These are phyloP conservation scores for Polymyxa betae DNA, from an alignment of 208 protist species.

Conservation along the genomic window DNA sequence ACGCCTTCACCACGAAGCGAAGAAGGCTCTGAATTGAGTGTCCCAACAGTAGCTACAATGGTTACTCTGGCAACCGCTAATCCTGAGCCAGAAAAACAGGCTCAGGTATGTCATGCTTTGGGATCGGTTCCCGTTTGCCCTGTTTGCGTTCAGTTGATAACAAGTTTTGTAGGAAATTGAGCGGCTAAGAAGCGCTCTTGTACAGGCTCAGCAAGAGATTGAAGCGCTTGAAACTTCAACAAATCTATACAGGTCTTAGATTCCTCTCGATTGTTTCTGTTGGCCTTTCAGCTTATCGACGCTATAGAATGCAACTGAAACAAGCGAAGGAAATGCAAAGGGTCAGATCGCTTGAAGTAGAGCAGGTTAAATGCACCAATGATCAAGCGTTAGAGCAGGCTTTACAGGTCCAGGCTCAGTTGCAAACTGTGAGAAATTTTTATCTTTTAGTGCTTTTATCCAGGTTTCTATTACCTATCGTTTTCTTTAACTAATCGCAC, in stretches of 20 bases:
- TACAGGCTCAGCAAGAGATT: slow-evolving; percentile 34
- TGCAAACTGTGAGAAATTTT: not conserved
- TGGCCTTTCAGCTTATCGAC: too few relatives aligned
- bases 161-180: slow-evolving; percentile 23
- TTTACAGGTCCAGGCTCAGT: not conserved
- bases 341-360: not conserved
- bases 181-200: not conserved
- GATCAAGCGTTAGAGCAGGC: not conserved
- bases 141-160: too few relatives aligned
- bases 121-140: too few relatives aligned
- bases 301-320: slow-evolving; percentile 31
- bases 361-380: not conserved
- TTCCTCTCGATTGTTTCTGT: too few relatives aligned
- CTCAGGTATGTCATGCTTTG: too few relatives aligned
- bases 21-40: not conserved
- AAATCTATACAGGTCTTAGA: too few relatives aligned
- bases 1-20: not conserved
- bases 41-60: not conserved
- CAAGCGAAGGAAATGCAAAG: slow-evolving; percentile 36
- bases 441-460: not conserved
- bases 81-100: too few relatives aligned
- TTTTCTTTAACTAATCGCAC: too few relatives aligned
- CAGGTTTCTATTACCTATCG: not conserved
- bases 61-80: not conserved
- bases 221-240: slow-evolving; percentile 48